Evolutionary conservation across 2,329 filamentous ascomycete genomes (phyloP).

Genomic region (Dendryphion nanum): DNA sequence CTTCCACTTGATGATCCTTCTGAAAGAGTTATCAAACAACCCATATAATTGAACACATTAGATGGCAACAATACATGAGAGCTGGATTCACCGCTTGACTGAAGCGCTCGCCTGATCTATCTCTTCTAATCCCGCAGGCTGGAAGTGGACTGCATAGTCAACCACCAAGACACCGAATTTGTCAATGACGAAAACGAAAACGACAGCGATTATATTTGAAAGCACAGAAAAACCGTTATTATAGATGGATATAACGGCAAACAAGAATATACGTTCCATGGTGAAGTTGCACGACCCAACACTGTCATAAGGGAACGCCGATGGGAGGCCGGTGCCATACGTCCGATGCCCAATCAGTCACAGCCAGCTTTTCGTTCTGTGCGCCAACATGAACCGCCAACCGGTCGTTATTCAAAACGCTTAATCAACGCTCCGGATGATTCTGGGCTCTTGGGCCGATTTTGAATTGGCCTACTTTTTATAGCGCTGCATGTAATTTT

Average conservation of each 20-base stretch:
- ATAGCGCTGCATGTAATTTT: neutral
- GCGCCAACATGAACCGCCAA: neutral
- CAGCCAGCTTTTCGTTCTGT: neutral
- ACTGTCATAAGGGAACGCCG: neutral
- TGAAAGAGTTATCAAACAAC: neutral
- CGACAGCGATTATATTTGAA: too few relatives aligned
- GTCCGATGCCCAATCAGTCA: neutral
- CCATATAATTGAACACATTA: neutral
- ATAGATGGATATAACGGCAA: neutral
- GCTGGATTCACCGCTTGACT: neutral
- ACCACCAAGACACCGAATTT: too few relatives aligned
- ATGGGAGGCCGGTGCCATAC: neutral
- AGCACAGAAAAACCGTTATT: too few relatives aligned
- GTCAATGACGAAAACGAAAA: too few relatives aligned
- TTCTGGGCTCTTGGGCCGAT: neutral
- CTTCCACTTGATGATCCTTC: neutral
- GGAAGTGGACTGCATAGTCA: too few relatives aligned
- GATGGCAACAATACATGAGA: neutral
- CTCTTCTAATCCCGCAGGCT: too few relatives aligned
- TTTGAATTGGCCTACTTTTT: neutral
- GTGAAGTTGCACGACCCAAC: neutral
- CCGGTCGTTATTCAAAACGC: constrained; percentile 1
- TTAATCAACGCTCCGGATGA: neutral
- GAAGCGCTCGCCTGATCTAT: neutral
- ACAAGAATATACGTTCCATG: neutral